phyloP scores from a whole-genome alignment of 2,329 filamentous ascomycete genomes.

The Penicillium expansum region DNA sequence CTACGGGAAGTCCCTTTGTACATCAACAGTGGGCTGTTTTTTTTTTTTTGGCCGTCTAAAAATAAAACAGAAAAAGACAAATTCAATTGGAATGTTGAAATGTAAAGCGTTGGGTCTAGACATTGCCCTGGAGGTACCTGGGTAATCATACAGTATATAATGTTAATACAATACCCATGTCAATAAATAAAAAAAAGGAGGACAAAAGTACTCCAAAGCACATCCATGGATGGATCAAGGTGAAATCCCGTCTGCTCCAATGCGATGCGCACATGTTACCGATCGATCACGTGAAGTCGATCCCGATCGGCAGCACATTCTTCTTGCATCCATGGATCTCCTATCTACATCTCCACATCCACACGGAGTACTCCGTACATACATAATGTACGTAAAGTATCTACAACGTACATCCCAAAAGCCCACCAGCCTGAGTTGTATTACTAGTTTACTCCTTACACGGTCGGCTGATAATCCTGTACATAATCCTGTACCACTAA shows the following conservation, averaged over 20 bases:
- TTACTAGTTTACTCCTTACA: no score
- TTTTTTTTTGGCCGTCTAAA: neutral
- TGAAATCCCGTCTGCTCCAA: neutral
- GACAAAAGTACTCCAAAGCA: neutral
- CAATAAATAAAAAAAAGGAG: neutral
- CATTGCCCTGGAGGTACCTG: neutral
- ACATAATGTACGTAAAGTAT: no score
- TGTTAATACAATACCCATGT: neutral
- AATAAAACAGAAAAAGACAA: conserved; percentile 1
- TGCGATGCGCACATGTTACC: neutral
- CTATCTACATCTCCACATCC: neutral
- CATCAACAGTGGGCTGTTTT: neutral
- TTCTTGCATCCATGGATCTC: neutral
- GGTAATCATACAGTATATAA: neutral
- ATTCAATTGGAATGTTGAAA: neutral
- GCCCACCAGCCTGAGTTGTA: no score
- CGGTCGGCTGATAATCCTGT: neutral
- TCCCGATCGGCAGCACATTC: neutral
- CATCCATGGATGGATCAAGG: no score
- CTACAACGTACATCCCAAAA: no score
- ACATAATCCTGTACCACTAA: neutral
- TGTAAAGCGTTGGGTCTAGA: neutral
- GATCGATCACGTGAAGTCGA: neutral
- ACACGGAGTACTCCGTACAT: no score
- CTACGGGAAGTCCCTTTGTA: neutral